Base-by-base conservation (phyloP, 345 rosid genomes). In the Durio zibethinus region DNA sequence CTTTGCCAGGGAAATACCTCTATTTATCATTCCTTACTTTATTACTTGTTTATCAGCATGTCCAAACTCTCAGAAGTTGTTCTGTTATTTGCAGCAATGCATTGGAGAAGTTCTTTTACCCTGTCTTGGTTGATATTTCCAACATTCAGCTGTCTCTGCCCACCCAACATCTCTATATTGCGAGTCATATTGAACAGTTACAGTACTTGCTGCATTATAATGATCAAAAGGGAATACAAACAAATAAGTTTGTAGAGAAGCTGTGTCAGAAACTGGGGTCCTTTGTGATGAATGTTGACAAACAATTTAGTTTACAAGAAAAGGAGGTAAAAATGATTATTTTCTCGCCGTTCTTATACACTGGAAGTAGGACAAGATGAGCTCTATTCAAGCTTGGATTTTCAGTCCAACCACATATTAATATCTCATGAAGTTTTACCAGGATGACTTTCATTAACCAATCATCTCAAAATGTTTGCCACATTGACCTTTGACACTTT, bases 41-140 rank as follows among this genome's bases (percentile, higher is more conserved):
- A 29, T 56, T 52, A 15, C 29, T 53, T 53, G 12, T 67, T 77
- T 48, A 54, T 20, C 23, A 54, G n/a, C 62, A 7, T 67, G 63
- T 70, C 11, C 27, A 47, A 33, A 75, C 47, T 29, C 45, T 45
- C 45, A 59, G 23, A 7, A 36, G n/a, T 36, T 74, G 29, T 75
- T 79, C 77, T 52, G 12, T 69, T 60, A 10, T 83, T 67, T 62
- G 67, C 92, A 94, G 94, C 82, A 77, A 85, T 81, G 88, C 95
- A 65, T 31, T 87, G 85, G 88, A 84, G 83, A 90, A 68, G 81
- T 83, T 91, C 75, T 85, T 85, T 78, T 80, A 86, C 81, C 92
- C 89, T 61, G 59, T 80, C 73, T 71, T 85, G 72, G 80, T 77
- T 73, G 89, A 85, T 81, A 78, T 88, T 74, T 78, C 78, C 57